phyloP scores from a whole-genome alignment of 2,329 filamentous ascomycete genomes.

The Talaromyces sp. region DNA sequence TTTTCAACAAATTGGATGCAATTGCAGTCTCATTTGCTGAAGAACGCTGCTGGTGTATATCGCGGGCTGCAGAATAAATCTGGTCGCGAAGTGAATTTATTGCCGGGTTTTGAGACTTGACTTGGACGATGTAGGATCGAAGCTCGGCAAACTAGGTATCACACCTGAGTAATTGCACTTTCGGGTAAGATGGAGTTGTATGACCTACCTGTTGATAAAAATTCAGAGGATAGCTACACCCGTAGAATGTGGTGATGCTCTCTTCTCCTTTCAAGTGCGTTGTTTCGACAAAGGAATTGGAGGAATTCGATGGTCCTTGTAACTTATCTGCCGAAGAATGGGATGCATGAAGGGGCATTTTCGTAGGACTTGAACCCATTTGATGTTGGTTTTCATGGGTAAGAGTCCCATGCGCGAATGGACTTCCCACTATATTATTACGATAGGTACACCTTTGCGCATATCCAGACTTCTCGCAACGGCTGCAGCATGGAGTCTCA shows the following conservation, averaged over 20 bases:
- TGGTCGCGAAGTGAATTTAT: conserved; percentile 7
- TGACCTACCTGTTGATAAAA: conserved; percentile 10
- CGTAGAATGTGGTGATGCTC: conserved; percentile 4
- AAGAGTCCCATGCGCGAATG: background rate
- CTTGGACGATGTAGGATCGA: conserved; percentile 9
- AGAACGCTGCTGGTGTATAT: background rate
- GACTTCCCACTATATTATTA: background rate
- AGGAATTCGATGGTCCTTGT: background rate
- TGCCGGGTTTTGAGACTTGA: conserved; percentile 12
- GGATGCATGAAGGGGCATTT: background rate
- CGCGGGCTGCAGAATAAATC: background rate
- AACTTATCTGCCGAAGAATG: background rate
- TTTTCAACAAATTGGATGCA: background rate
- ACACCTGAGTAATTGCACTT: background rate
- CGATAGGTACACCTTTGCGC: conserved; percentile 9
- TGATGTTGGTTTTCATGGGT: background rate
- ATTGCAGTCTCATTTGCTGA: background rate
- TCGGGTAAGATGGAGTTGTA: background rate
- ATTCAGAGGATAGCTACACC: conserved; percentile 11
- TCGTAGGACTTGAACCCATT: background rate
- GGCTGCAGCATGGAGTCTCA: conserved; percentile 9
- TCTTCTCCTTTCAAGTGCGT: conserved; percentile 12
- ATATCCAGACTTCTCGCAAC: conserved; percentile 1
- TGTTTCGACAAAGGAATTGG: background rate
- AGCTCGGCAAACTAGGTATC: conserved; percentile 8